phyloP scores from a whole-genome alignment of 2,329 filamentous ascomycete genomes.

The Podosphaera aphanis region DNA sequence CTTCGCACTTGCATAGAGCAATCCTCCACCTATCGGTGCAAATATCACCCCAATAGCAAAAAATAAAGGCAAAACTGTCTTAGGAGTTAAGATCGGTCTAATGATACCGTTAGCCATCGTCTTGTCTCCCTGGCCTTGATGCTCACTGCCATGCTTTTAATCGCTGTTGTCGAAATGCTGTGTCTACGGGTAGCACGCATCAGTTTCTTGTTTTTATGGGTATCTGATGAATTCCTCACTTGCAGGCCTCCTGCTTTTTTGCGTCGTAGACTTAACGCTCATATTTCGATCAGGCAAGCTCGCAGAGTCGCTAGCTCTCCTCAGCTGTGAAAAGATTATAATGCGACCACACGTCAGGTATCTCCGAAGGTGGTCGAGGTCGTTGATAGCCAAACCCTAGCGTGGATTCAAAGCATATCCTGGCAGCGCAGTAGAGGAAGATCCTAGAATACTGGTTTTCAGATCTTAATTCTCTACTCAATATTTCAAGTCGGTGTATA shows the following conservation, averaged over 20 bases:
- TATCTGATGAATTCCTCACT: conserved; percentile 30
- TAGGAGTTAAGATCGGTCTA: conserved; percentile 83
- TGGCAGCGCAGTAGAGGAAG: too few species aligned
- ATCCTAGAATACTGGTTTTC: too few species aligned
- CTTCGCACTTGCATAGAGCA: conserved; percentile 66
- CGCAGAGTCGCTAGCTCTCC: too few species aligned
- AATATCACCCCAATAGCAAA: conserved; percentile 81
- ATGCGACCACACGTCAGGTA: too few species aligned
- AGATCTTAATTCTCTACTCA: too few species aligned
- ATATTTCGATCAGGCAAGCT: too few species aligned
- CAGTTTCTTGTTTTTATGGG: conserved; percentile 5
- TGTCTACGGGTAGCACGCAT: conserved; percentile 33
- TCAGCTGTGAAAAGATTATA: too few species aligned
- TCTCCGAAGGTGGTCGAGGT: too few species aligned
- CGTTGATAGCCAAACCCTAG: too few species aligned
- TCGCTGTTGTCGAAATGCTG: conserved; percentile 87
- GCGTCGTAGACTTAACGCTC: conserved; percentile 27
- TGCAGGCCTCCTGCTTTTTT: conserved; percentile 76
- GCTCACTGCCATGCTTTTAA: conserved; percentile 95
- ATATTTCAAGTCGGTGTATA: too few species aligned
- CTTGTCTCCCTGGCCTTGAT: conserved; percentile 2
- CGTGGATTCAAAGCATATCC: too few species aligned
- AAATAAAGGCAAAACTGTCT: conserved; percentile 78
- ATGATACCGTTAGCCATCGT: conserved; percentile 7
- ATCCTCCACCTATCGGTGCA: conserved; percentile 68